Percentiles rank a stretch among this genome's conserved stretches.
Evolutionary conservation across 2,329 filamentous ascomycete species (phyloP).

Genomic region (Beauveria asiatica): DNA sequence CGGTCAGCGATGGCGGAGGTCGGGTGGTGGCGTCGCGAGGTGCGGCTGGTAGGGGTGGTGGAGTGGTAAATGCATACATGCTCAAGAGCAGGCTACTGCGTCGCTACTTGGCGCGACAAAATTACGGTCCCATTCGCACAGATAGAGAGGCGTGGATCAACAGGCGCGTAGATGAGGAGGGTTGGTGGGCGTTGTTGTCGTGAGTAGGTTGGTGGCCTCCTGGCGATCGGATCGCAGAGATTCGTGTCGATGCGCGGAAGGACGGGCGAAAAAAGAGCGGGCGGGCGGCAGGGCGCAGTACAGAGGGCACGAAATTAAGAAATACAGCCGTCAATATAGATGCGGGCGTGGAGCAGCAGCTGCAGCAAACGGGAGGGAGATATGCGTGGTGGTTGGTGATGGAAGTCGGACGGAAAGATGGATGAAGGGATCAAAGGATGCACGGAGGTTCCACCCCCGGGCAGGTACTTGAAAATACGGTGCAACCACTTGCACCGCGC

Average conservation of each 20-base stretch:
- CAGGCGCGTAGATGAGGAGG: background rate
- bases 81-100: constrained; percentile 16
- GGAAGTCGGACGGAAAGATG: background rate
- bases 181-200: background rate
- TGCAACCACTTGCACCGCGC: background rate
- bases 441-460: constrained; percentile 9
- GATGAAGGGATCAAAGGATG: constrained; percentile 9
- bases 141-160: background rate
- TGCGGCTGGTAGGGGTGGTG: background rate
- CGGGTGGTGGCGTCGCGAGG: background rate
- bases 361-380: background rate
- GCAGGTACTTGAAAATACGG: constrained; percentile 2
- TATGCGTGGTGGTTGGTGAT: background rate
- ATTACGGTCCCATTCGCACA: constrained; percentile 16
- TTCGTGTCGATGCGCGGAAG: constrained; percentile 5
- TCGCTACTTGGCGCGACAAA: constrained; percentile 12
- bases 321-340: background rate
- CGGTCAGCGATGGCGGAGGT: background rate
- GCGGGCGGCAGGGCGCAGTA: background rate
- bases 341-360: background rate
- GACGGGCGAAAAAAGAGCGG: background rate
- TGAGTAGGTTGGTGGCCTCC: background rate
- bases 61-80: constrained; percentile 16
- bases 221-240: constrained; percentile 10
- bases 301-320: background rate